Percentiles rank a stretch among this genome's conserved stretches.
phyloP scores from a whole-genome alignment of 2,329 filamentous ascomycete species.

The Bipolaris gigantea region DNA sequence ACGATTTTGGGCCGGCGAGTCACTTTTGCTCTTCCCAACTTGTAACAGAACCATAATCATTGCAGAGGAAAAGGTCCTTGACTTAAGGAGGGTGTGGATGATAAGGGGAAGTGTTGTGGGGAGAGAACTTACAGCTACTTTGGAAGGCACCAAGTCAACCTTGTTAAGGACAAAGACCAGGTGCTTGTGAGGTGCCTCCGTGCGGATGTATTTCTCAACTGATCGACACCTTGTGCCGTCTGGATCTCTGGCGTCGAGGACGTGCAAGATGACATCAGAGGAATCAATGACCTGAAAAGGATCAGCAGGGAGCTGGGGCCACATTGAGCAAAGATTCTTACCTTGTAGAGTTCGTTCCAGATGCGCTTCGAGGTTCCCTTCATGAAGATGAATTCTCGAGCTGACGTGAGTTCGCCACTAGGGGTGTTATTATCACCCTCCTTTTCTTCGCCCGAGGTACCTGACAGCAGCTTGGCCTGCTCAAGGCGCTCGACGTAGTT shows the following conservation, averaged over 20 bases:
- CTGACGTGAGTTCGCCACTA: constrained; percentile 48
- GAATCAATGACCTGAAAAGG: constrained; percentile 68
- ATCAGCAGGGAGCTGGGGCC: background rate
- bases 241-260: constrained; percentile 36
- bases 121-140: constrained; percentile 80
- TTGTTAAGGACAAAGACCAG: constrained; percentile 89
- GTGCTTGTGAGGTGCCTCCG: constrained; percentile 96
- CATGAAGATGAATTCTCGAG: constrained; percentile 75
- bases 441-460: constrained; percentile 63
- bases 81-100: constrained; percentile 76
- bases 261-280: constrained; percentile 86
- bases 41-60: constrained; percentile 95
- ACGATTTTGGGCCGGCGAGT: constrained; percentile 66
- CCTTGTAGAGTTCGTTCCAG: constrained; percentile 90
- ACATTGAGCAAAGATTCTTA: constrained; percentile 42
- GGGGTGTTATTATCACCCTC: constrained; percentile 34
- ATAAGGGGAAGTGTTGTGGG: background rate
- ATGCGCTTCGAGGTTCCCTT: constrained; percentile 89
- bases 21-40: constrained; percentile 91
- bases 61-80: constrained; percentile 70
- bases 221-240: constrained; percentile 82
- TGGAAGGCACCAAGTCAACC: constrained; percentile 88
- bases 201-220: constrained; percentile 88
- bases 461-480: constrained; percentile 74
- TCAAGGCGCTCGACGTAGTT: constrained; percentile 79